Conservation (phyloP, 257 asterid genomes). For the Echium plantagineum region DNA sequence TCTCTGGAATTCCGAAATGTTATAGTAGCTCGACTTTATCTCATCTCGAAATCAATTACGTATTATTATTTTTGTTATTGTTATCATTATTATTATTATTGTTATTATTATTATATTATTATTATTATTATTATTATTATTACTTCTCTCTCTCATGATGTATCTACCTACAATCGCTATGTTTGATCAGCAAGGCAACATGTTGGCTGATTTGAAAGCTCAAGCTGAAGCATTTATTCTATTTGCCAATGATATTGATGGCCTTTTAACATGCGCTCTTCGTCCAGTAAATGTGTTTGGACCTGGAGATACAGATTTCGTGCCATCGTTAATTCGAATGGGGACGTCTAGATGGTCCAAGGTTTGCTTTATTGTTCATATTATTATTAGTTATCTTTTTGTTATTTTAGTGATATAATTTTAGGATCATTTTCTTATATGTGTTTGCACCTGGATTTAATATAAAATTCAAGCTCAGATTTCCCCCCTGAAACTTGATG, state of each 20-base stretch:
- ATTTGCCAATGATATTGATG: slow-evolving; percentile 56
- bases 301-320: slow-evolving; percentile 60
- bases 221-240: slow-evolving; percentile 85
- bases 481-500: neutral
- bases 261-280: slow-evolving; percentile 77
- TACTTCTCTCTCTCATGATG: slow-evolving; percentile 3
- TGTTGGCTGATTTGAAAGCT: slow-evolving; percentile 66
- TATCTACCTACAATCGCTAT: slow-evolving; percentile 8
- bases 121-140: slow-evolving; percentile 10
- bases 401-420: neutral
- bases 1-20: neutral
- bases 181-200: slow-evolving; percentile 49
- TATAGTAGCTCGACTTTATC: neutral
- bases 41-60: neutral
- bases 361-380: slow-evolving; percentile 39
- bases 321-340: slow-evolving; percentile 48
- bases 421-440: neutral
- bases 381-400: too few relatives aligned
- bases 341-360: slow-evolving; percentile 69
- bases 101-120: slow-evolving; percentile 6
- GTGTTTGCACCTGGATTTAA: neutral
- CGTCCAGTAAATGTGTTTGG: slow-evolving; percentile 84
- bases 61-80: too few relatives aligned
- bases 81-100: slow-evolving; percentile 8
- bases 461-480: too few relatives aligned